Base-by-base conservation (phyloP, 192 early-diverging fungal genomes). In the Gigaspora rosea region DNA sequence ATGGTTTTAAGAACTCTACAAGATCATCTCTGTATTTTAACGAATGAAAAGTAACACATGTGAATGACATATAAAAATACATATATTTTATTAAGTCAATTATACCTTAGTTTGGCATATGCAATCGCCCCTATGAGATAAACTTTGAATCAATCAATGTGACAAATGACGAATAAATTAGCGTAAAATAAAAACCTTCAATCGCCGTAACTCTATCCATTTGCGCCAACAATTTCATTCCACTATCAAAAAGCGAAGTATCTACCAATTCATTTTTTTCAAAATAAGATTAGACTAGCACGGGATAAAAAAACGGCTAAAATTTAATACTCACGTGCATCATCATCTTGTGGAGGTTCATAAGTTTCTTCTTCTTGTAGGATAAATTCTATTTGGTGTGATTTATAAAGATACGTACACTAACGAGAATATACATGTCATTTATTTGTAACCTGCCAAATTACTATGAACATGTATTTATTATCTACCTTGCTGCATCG, bases 271-370 rank as follows among this genome's bases (percentile, higher is more conserved):
- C 27, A 52, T 0, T 49, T 20, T 33, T 35, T 20, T 36, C 6
- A 18, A 47, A 0, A 61, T 12, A 18, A 18, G 16, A 41, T 12
- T 61, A 73, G 1, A 11, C 11, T 11, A 41, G 12, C 15, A 49
- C 1, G 32, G 20, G 8, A 73, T 20, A 2, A 36, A 27, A 22
- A 22, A 54, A 76, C 9, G n/a, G 10, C n/a, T 11, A 54, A 75
- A 77, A 2, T 3, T 13, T 27, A 18, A 8, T 20, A 74, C 62
- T 48, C 27, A 79, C 82, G 78, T 47, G 82, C 84, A 32, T 88
- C 85, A 18, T 91, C 89, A 79, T 97, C 95, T n/a, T 91, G 87
- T 63, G 94, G 92, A 22, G 93, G 94, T 75, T 93, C 92, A 72
- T 89, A 89, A 2, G 91, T 82, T 2, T 85, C 85, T 64, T 96